Percentiles rank a stretch among this genome's conserved stretches.
Conservation (phyloP, 2,329 filamentous ascomycete genomes). For the Chaetomium sp. region DNA sequence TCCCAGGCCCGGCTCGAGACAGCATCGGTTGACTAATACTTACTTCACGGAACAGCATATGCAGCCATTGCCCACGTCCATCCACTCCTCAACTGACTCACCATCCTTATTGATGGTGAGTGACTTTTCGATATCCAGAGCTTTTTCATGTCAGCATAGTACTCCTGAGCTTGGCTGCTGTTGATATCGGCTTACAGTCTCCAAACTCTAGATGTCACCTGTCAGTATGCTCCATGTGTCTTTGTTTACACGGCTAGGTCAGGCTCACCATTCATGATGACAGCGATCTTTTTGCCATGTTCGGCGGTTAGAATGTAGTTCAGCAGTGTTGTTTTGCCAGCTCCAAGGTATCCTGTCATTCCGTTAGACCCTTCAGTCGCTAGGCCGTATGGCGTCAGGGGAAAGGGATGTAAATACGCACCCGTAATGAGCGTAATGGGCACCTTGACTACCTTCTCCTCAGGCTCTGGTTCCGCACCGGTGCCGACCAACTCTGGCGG, state of each 20-base stretch:
- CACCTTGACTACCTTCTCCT: constrained; percentile 57
- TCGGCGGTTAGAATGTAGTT: constrained; percentile 94
- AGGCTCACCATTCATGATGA: constrained; percentile 78
- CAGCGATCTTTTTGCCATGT: constrained; percentile 96
- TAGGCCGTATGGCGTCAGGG: background rate
- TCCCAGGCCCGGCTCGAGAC: background rate
- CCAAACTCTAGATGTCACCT: constrained; percentile 17
- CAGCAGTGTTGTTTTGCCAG: constrained; percentile 89
- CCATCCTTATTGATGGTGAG: constrained; percentile 82
- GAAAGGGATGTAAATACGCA: constrained; percentile 36
- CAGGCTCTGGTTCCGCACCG: constrained; percentile 33
- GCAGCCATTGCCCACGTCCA: constrained; percentile 93
- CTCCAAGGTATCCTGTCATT: constrained; percentile 74
- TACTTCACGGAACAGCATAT: constrained; percentile 97
- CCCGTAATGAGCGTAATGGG: constrained; percentile 82
- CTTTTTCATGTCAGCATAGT: constrained; percentile 38
- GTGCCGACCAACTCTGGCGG: constrained; percentile 58
- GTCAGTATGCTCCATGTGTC: constrained; percentile 12
- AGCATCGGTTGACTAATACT: background rate
- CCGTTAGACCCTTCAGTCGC: constrained; percentile 2
- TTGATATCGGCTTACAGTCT: constrained; percentile 24
- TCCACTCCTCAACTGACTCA: constrained; percentile 84
- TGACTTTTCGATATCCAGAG: constrained; percentile 91
- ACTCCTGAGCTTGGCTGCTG: background rate
- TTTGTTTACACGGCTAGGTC: constrained; percentile 22